Base-by-base conservation (phyloP, 192 early-diverging fungal genomes). In the Backusella morwellensis region DNA sequence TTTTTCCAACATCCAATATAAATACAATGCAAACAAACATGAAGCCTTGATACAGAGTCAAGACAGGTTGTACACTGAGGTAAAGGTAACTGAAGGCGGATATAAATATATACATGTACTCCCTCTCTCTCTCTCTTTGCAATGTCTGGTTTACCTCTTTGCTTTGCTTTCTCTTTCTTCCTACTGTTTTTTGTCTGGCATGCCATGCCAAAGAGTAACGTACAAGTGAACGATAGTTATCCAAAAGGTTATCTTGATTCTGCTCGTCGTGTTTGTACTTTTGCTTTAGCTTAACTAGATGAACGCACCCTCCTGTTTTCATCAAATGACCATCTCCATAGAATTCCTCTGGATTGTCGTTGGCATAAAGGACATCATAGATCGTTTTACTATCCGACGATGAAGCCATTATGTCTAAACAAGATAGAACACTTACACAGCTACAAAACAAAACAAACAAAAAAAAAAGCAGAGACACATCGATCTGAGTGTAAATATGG, bases 11-110 rank as follows among this genome's bases (percentile, higher is more conserved):
- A 98, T 3, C 92, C 95, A 35, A 93, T 84, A 78, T 79, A 90
- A 40, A 93, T 91, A 81, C 96, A 98, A 40, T 94, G 87, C 11
- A 97, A 82, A 74, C 96, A 97, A 5, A 87, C 92, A 78, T 97
- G 95, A 66, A 97, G 86, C 6, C 92, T 77, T 81, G 87, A 86
- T 29, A 85, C 74, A 3, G 86, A 76, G 19, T 87, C 84, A n/a
- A 88, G 83, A 73, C 92, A 93, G 6, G 81, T 75, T 19, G 78
- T 73, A 69, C 92, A 93, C 7, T 83, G 76, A 1, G 91, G 90
- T 36, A 85, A 81, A 12, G 91, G 90, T 77, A 93, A 78, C 75
- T 29, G 17, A 73, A 21, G 23, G 3, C 11, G 6, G 29, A 44
- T 26, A 23, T 26, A 26, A 44, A 71, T 23, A 71, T 23, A 35